Evolutionary conservation across 495 filamentous ascomycete species (phyloP), one percentile per base, ranked within the genome.

Genomic region (Recurvomyces mirabilis): DNA sequence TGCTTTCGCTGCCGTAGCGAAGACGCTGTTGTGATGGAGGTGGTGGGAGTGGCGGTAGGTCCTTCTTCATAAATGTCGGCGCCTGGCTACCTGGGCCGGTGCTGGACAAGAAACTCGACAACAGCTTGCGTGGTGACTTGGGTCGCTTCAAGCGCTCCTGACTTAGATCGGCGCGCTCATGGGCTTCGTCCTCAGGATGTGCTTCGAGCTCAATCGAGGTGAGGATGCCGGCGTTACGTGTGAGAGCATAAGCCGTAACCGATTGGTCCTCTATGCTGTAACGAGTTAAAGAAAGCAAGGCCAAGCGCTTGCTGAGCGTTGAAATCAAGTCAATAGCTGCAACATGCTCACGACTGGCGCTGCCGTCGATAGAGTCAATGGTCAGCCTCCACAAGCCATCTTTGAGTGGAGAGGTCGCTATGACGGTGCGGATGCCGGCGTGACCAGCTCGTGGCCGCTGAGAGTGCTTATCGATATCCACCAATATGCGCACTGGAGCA

Each of bases 101-200:
- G 26, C 51, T 54, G 10, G 51, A 33, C 24, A 94, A 67, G 38
- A 98, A 72, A 52, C 74, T 91, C 0, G 87, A 91, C 20, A 98
- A 71, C 55, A 95, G 64, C 61, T 96, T 98, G 26, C 89, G 84
- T 0, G 91, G 89, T 9, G 87, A 94, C 10, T 79, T 74, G 10
- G 82, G 78, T 17, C 86, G 72, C 52, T 84, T 80, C 53, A 55
- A 70, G 48, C 47, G 69, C 48, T 52, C 74, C 54, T 58, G 68
- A 79, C 17, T 14, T 3, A 11, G 37, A 4, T 10, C 5, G 11
- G 33, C 18, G 6, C 14, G 15, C 57, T 78, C 72, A 4, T 71
- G 70, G 33, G 77, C 75, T 3, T 48, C 72, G 60, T 33, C 69
- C n/a, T 56, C 55, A 6, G 46, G 19, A 7, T 21, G 17, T 14